These are phyloP conservation scores for Kandelia obovata DNA, from an alignment of 345 rosid genomes.

Conservation along the genomic window DNA sequence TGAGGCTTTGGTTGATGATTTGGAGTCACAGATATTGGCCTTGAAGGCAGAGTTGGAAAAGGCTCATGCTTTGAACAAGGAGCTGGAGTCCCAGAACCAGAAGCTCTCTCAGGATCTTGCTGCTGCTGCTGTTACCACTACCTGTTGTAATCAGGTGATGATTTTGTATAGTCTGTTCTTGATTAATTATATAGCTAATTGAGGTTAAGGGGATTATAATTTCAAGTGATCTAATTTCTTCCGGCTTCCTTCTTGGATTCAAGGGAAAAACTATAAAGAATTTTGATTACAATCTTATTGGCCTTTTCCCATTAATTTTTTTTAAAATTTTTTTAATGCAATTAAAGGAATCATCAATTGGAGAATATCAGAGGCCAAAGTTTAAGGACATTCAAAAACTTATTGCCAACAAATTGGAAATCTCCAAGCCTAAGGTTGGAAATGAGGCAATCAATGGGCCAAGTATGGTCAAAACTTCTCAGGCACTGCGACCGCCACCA, in stretches of 20 bases:
- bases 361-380: constrained; percentile 44
- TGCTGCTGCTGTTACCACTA: constrained; percentile 34
- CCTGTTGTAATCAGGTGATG: not conserved
- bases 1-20: constrained; percentile 55
- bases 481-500: constrained; percentile 12
- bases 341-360: constrained; percentile 37
- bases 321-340: not conserved
- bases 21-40: constrained; percentile 49
- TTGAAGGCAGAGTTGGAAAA: constrained; percentile 58
- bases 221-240: too few species aligned
- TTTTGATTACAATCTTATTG: not conserved
- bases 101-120: constrained; percentile 60
- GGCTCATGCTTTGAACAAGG: constrained; percentile 45
- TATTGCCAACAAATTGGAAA: constrained; percentile 64
- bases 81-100: constrained; percentile 48
- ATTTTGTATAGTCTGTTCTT: too few species aligned
- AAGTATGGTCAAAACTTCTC: constrained; percentile 23
- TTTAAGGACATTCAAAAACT: constrained; percentile 74
- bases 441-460: constrained; percentile 41
- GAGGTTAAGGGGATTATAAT: too few species aligned
- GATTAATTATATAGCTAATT: too few species aligned
- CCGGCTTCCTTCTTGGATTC: too few species aligned
- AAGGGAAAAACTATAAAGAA: too few species aligned
- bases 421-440: constrained; percentile 38
- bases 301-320: not conserved